Conservation (phyloP, 2,329 filamentous ascomycete genomes). For the Intubia oerlemansii region DNA sequence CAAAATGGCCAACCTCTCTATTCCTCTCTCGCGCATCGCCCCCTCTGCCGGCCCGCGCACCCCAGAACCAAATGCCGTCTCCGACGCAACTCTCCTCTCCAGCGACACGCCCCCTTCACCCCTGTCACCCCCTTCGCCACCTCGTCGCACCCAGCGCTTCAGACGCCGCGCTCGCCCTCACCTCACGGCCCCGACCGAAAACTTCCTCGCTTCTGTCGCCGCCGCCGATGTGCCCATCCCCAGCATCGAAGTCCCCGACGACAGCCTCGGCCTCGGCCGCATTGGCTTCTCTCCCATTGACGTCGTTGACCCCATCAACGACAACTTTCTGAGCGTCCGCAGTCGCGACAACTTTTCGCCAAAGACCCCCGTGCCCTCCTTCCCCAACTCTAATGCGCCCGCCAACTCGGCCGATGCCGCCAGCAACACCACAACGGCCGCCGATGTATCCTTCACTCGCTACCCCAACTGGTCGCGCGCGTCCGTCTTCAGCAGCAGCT, state of each 20-base stretch:
- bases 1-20: too few species aligned
- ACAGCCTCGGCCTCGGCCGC: not conserved
- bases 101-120: conserved; percentile 16
- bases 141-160: conserved; percentile 30
- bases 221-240: conserved; percentile 42
- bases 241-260: conserved; percentile 37
- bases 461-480: conserved; percentile 39
- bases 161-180: conserved; percentile 30
- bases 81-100: conserved; percentile 13
- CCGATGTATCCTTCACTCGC: conserved; percentile 22
- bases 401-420: conserved; percentile 21
- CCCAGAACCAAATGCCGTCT: conserved; percentile 23
- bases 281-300: not conserved
- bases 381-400: too few species aligned
- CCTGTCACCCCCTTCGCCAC: conserved; percentile 29
- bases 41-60: conserved; percentile 26
- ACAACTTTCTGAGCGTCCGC: conserved; percentile 13
- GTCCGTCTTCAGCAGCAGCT: conserved; percentile 31
- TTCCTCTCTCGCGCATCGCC: too few species aligned
- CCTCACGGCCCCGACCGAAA: conserved; percentile 35
- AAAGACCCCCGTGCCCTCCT: conserved; percentile 36
- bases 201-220: conserved; percentile 46
- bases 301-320: conserved; percentile 9
- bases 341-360: conserved; percentile 24
- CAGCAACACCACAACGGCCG: too few species aligned